Percentiles rank a stretch among this genome's conserved stretches.
Evolutionary conservation across 352 stramenopile species (phyloP).

Genomic region (Bremia lactucae): DNA sequence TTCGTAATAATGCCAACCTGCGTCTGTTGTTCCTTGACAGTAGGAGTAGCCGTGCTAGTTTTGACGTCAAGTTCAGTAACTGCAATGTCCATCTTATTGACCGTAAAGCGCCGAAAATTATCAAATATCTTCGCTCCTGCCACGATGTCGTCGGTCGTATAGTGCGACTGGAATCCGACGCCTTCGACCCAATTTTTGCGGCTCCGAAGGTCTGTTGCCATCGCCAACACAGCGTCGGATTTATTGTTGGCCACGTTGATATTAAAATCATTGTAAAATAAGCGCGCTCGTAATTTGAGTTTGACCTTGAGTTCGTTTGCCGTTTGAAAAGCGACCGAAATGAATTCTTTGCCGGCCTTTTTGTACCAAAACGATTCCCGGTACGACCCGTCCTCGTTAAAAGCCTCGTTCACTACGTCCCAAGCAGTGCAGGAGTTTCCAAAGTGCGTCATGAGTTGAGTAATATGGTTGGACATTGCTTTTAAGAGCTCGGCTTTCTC

Average conservation of each 20-base stretch:
- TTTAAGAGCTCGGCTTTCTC: conserved; percentile 19
- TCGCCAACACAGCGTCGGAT: conserved; percentile 18
- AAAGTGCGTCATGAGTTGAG: conserved; percentile 27
- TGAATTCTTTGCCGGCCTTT: conserved; percentile 25
- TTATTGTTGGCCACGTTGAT: conserved; percentile 25
- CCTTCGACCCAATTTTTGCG: conserved; percentile 18
- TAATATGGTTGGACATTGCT: conserved; percentile 24
- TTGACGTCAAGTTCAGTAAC: conserved; percentile 24
- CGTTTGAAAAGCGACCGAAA: conserved; percentile 18
- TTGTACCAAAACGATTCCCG: conserved; percentile 28
- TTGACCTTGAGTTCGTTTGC: conserved; percentile 21
- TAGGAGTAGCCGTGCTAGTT: conserved; percentile 15
- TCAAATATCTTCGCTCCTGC: conserved; percentile 14
- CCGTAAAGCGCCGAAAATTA: conserved; percentile 21
- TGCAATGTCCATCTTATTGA: conserved; percentile 17
- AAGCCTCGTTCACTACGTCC: conserved; percentile 20
- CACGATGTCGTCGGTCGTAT: conserved; percentile 13
- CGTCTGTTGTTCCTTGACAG: conserved; percentile 14
- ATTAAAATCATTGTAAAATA: conserved; percentile 23
- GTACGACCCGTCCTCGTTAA: conserved; percentile 21
- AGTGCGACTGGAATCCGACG: conserved; percentile 22
- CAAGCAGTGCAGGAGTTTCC: conserved; percentile 17
- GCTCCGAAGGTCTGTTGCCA: conserved; percentile 10
- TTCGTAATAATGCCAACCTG: conserved; percentile 20
- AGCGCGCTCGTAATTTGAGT: conserved; percentile 8